Evolutionary conservation across 179 eudicot genomes (phyloP).

Genomic region (Dionaea muscipula): DNA sequence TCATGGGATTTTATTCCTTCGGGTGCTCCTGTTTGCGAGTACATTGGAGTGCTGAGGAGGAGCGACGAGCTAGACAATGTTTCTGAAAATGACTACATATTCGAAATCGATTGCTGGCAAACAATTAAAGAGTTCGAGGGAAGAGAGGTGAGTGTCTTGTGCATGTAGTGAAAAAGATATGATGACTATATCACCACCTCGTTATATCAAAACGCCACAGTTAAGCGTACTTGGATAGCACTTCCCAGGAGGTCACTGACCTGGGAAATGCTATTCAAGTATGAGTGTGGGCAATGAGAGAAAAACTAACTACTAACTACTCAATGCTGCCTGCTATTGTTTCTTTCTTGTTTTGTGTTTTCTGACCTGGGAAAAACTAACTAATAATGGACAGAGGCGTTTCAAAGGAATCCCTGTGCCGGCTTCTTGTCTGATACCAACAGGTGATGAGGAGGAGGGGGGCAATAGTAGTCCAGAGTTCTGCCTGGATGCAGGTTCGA

Average conservation of each 20-base stretch:
- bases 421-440: constrained; percentile 12
- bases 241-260: too few species aligned
- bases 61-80: constrained; percentile 30
- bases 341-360: too few species aligned
- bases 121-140: constrained; percentile 40
- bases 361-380: too few species aligned
- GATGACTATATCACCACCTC: too few species aligned
- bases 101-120: constrained; percentile 47
- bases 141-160: constrained; percentile 37
- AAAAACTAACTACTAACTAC: too few species aligned
- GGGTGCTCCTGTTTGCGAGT: constrained; percentile 47
- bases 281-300: too few species aligned
- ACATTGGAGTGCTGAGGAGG: constrained; percentile 36
- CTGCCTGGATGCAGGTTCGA: constrained; percentile 49
- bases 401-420: constrained; percentile 37
- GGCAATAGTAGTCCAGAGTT: constrained; percentile 49
- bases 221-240: too few species aligned
- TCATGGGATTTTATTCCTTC: constrained; percentile 38
- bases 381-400: constrained; percentile 57
- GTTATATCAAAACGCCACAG: too few species aligned
- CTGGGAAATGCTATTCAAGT: too few species aligned
- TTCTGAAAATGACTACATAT: constrained; percentile 29
- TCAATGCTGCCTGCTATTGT: too few species aligned
- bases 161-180: too few species aligned
- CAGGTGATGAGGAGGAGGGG: constrained; percentile 19